A percentile compares a stretch with the other conserved stretches of the same genome.
Conservation (phyloP, 2,329 filamentous ascomycete genomes). For the Ilyonectria destructans region DNA sequence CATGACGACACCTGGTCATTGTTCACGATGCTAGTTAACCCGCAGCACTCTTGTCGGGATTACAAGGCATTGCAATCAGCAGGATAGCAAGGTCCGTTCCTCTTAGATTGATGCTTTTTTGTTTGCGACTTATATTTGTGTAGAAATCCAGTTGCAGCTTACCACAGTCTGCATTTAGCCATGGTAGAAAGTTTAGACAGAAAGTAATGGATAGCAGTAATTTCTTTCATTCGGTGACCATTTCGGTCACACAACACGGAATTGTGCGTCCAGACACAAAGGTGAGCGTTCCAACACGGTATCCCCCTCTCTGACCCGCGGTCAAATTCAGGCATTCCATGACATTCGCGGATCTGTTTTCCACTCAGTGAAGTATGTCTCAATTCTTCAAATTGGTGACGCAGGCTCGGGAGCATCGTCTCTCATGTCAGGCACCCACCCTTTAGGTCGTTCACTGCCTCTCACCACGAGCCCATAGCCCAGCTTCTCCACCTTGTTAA, state of each 20-base stretch:
- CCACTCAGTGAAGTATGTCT: neutral
- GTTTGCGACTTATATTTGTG: too few species aligned
- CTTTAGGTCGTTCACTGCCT: conserved; percentile 89
- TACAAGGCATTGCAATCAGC: too few species aligned
- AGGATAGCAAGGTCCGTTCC: too few species aligned
- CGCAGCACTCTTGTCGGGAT: too few species aligned
- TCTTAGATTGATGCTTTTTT: too few species aligned
- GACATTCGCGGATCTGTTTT: neutral
- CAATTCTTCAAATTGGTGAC: conserved; percentile 41
- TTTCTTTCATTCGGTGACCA: neutral
- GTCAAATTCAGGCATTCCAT: neutral
- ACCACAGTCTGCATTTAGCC: neutral
- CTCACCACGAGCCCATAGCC: conserved; percentile 91
- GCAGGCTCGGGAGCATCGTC: conserved; percentile 53
- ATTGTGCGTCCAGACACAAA: neutral
- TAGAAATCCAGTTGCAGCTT: too few species aligned
- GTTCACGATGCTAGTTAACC: too few species aligned
- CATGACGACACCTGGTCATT: too few species aligned
- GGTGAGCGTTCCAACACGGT: neutral
- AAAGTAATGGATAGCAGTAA: neutral
- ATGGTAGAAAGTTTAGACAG: neutral
- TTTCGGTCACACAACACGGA: neutral
- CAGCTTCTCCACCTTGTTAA: conserved; percentile 93
- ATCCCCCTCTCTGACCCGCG: too few species aligned
- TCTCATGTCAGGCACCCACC: conserved; percentile 88